Conservation (phyloP, 352 stramenopile genomes). For the Pythium dissimile region DNA sequence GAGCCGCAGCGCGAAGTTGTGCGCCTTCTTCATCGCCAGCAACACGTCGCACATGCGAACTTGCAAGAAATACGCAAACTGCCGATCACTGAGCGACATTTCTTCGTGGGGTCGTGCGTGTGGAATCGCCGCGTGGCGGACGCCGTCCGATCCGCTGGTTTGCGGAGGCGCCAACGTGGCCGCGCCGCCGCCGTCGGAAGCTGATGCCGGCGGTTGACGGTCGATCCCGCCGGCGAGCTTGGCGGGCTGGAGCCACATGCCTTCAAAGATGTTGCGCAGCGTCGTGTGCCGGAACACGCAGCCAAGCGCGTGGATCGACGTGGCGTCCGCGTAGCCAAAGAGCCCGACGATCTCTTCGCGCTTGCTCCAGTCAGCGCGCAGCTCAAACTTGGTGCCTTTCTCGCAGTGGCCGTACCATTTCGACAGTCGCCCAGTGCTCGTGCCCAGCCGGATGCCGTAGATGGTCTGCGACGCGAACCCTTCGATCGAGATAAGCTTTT, state of each 20-base stretch:
- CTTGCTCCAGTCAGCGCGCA: slow-evolving; percentile 50
- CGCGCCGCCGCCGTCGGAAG: no score
- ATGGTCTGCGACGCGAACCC: slow-evolving; percentile 72
- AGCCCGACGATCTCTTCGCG: slow-evolving; percentile 72
- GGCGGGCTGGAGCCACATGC: slow-evolving; percentile 51
- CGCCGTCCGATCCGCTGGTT: neutral
- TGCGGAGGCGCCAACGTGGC: neutral
- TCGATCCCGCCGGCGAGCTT: neutral
- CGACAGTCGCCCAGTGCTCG: slow-evolving; percentile 46
- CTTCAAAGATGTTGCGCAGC: slow-evolving; percentile 75
- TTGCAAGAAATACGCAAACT: slow-evolving; percentile 82
- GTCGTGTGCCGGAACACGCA: slow-evolving; percentile 63
- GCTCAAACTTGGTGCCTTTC: slow-evolving; percentile 62
- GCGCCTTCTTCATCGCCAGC: slow-evolving; percentile 53
- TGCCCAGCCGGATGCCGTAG: slow-evolving; percentile 62
- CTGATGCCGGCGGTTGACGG: neutral
- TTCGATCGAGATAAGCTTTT: slow-evolving; percentile 62
- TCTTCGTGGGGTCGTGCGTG: neutral
- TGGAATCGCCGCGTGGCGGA: neutral
- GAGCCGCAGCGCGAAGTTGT: slow-evolving; percentile 46
- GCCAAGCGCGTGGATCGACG: slow-evolving; percentile 64
- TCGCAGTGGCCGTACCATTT: slow-evolving; percentile 79
- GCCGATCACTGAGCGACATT: slow-evolving; percentile 42
- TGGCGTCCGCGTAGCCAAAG: slow-evolving; percentile 57
- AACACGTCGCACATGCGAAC: slow-evolving; percentile 72